A percentile compares a stretch with the other conserved stretches of the same genome.
Conservation (phyloP, 352 stramenopile genomes). For the Pythium sukuiense region DNA sequence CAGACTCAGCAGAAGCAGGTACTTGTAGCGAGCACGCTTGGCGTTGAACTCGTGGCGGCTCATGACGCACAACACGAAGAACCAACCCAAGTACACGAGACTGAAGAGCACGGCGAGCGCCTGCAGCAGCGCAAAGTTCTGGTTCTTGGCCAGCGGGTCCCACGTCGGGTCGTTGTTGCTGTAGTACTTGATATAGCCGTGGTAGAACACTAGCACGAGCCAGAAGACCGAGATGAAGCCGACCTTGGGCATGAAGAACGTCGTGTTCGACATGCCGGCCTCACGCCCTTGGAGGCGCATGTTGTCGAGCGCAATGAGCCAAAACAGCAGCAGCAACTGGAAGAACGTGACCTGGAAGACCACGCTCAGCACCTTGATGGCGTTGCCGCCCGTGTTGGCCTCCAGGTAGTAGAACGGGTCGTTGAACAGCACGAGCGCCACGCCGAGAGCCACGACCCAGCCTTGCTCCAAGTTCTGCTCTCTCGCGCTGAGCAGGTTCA, state of each 20-base stretch:
- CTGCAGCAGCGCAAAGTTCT: slow-evolving; percentile 38
- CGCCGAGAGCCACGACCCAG: slow-evolving; percentile 45
- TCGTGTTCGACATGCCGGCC: slow-evolving; percentile 47
- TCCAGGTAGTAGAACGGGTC: slow-evolving; percentile 62
- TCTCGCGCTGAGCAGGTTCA: slow-evolving; percentile 43
- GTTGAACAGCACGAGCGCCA: slow-evolving; percentile 58
- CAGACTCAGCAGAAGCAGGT: slow-evolving; percentile 44
- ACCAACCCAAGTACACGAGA: slow-evolving; percentile 53
- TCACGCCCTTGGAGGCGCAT: slow-evolving; percentile 51
- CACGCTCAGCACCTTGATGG: slow-evolving; percentile 47
- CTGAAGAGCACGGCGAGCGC: slow-evolving; percentile 42
- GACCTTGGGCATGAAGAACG: slow-evolving; percentile 59
- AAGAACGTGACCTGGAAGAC: slow-evolving; percentile 64
- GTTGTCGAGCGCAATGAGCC: slow-evolving; percentile 59
- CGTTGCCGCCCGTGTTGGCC: slow-evolving; percentile 46
- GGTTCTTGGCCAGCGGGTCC: slow-evolving; percentile 43
- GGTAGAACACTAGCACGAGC: slow-evolving; percentile 52
- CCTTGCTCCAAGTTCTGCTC: slow-evolving; percentile 64
- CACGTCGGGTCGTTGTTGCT: slow-evolving; percentile 54
- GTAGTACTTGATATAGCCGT: slow-evolving; percentile 65
- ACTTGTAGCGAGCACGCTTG: slow-evolving; percentile 49
- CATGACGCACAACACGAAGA: slow-evolving; percentile 35
- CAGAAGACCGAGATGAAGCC: slow-evolving; percentile 52
- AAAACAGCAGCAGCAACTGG: slow-evolving; percentile 57
- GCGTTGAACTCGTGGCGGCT: slow-evolving; percentile 46